Percentiles rank a stretch among this genome's conserved stretches.
Conservation (phyloP, 441 rosid genomes). For the Kokia cookei region DNA sequence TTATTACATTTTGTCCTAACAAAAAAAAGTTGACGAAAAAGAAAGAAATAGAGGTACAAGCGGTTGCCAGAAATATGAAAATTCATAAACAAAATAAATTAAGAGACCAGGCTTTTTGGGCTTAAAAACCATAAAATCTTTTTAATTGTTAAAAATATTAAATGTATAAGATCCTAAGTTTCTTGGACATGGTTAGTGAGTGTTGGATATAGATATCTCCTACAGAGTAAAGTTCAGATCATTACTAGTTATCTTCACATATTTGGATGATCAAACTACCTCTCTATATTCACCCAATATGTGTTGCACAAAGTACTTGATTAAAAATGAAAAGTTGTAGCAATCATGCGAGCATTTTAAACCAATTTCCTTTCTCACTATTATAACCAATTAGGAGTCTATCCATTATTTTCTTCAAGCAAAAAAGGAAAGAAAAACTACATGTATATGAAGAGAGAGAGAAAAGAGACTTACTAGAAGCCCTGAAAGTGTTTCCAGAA, state of each 20-base stretch:
- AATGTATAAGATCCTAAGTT: neutral
- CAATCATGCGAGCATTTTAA: neutral
- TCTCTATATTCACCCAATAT: neutral
- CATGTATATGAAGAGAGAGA: neutral
- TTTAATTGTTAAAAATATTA: too few species aligned
- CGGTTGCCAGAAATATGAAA: too few species aligned
- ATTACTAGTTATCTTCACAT: neutral
- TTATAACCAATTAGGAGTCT: neutral
- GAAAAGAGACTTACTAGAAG: neutral
- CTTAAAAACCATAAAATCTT: too few species aligned
- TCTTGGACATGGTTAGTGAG: neutral
- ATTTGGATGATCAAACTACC: neutral
- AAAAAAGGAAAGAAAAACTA: neutral
- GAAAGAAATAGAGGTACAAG: too few species aligned
- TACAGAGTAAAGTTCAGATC: neutral
- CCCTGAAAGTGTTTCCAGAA: neutral
- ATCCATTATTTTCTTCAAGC: neutral
- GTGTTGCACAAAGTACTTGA: neutral
- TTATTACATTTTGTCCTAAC: too few species aligned
- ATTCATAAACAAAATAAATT: too few species aligned
- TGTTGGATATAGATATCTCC: neutral
- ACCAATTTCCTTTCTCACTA: neutral
- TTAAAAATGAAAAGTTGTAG: neutral
- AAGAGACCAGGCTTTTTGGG: too few species aligned
- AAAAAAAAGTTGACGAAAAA: too few species aligned